Evolutionary conservation across 768 basidiomycete genomes (phyloP), one percentile per base, ranked within the genome.

Genomic region (Symmetrospora coprosmae): DNA sequence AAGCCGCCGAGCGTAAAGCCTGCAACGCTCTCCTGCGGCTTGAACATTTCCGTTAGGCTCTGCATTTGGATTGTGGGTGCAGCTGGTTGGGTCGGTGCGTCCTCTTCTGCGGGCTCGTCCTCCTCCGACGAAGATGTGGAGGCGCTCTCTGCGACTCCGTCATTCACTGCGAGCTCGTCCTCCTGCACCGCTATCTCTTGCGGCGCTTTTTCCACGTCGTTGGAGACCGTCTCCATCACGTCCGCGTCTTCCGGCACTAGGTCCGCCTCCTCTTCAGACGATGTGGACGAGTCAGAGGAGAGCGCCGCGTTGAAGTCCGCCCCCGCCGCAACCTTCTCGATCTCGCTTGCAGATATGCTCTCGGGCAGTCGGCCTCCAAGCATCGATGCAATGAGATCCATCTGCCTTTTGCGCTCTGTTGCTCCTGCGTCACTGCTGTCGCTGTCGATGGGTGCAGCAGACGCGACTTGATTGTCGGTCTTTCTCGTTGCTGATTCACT

Each of bases 31-130:
- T 82, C 81, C 21, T 76, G 76, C 0, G 84, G 83, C 17, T 81
- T 81, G 65, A 88, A 87, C 4, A 87, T 73, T 64, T 85, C 82
- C 67, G 85, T 85, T 21, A 88, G 75, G 30, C 76, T 80, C 7
- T 67, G 62, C 31, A 56, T 62, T 37, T 68, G 52, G 40, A 48
- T 64, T 38, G 65, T 60, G 19, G 39, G 38, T 8, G 34, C 50
- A 19, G 61, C 62, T 43, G 65, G 59, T 38, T 23, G 63, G 23
- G 48, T 38, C 1, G 38, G 45, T 8, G 51, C 61, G 8, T 68
- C 61, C 16, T 66, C 65, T n/a, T 35, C 63, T 16, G 39, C 62
- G 6, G 53, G 64, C 5, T 56, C 53, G 8, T 49, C 56, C 59
- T n/a, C 49, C 49, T 19, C 9, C 28, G 6, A 21, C 23, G 14